Base-by-base conservation (phyloP, 2,329 filamentous ascomycete species). In the Mycosphaerella arachidis region DNA sequence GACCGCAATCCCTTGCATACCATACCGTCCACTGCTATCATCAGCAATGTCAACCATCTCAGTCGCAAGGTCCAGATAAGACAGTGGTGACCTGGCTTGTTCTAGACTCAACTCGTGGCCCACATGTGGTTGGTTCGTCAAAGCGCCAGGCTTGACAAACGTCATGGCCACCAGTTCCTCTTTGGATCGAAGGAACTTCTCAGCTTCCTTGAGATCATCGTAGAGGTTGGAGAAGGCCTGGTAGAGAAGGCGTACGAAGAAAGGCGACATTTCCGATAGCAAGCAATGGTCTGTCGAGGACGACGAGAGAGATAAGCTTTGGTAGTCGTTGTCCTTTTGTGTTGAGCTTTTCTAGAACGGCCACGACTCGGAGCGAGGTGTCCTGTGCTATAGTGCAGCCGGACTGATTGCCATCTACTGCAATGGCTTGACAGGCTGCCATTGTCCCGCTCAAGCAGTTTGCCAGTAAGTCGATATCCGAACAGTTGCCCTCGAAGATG, bases 21-120 rank as follows among this genome's bases (percentile, higher is more conserved):
- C 58, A 30, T 52, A 63, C 33, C 24, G 18, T 7, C 46, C 58
- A 6, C 18, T 31, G 9, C 27, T 48, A 40, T 60, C 60, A 33
- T 58, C 48, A 0, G 74, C 78, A 5, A 75, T 75, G 65, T 82
- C 79, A 24, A 81, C 71, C 80, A 82, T 82, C 0, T 66, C 79
- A 1, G 76, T 78, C 1, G 78, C 73, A 16, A 82, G 64, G 63
- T 82, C 80, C 5, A 77, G 40, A 53, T 78, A 82, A 1, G 69
- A 73, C 2, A 82, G 33, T 30, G 74, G 74, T 6, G 68, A 74
- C 53, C 77, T 70, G 51, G 78, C 67, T 8, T 74, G 66, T 50
- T 71, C 67, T 1, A 77, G 56, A 27, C 66, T 78, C 16, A 82
- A 63, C 51, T 55, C 58, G 63, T 82, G 77, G 3, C 79, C 80